These are phyloP conservation scores for Aquilaria sinensis DNA, from an alignment of 345 rosid genomes.

Conservation along the genomic window DNA sequence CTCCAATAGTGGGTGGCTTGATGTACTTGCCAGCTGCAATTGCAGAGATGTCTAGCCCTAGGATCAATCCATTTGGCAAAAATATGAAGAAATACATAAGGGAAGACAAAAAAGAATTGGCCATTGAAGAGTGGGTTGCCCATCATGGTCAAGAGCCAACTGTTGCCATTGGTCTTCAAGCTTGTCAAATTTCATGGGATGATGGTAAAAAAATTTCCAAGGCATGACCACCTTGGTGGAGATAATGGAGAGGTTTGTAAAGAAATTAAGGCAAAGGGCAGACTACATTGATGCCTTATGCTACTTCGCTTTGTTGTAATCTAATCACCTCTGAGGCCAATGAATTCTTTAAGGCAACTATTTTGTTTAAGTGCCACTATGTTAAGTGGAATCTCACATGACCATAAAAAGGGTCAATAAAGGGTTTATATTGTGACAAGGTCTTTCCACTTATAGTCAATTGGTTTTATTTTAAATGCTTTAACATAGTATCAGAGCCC, in stretches of 20 bases:
- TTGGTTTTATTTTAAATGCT: no score
- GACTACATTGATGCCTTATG: neutral
- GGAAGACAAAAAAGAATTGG: slow-evolving; percentile 39
- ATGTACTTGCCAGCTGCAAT: slow-evolving; percentile 78
- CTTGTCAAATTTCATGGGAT: slow-evolving; percentile 79
- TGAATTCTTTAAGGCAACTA: neutral
- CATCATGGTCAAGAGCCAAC: slow-evolving; percentile 65
- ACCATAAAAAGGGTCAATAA: no score
- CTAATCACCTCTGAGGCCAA: neutral
- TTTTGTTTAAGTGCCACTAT: neutral
- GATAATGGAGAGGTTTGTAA: slow-evolving; percentile 43
- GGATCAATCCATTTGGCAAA: slow-evolving; percentile 57
- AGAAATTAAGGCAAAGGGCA: neutral
- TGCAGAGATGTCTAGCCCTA: slow-evolving; percentile 52
- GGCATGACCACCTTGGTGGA: slow-evolving; percentile 87
- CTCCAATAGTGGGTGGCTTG: slow-evolving; percentile 77
- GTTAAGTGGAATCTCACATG: no score
- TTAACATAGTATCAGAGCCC: no score
- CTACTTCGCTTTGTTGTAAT: neutral
- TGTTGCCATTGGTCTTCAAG: slow-evolving; percentile 76
- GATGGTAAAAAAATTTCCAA: slow-evolving; percentile 46
- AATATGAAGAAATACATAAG: slow-evolving; percentile 13
- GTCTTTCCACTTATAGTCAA: no score
- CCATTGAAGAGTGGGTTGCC: slow-evolving; percentile 49
- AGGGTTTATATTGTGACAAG: no score